phyloP scores from a whole-genome alignment of 2,329 filamentous ascomycete species.

The Nigrospora oryzae region DNA sequence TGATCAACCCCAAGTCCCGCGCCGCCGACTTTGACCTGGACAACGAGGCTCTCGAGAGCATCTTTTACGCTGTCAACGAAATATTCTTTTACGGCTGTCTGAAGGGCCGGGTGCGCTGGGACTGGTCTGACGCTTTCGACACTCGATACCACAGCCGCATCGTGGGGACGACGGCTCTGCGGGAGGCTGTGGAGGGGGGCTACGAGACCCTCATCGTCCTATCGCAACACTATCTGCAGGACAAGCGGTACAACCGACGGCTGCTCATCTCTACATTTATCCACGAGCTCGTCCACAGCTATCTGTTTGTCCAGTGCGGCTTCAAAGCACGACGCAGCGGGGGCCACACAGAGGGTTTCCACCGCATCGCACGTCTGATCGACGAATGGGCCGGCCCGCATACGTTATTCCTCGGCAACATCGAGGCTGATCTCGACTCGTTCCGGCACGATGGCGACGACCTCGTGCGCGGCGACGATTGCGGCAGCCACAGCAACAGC shows the following conservation, averaged over 20 bases:
- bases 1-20: conserved; percentile 39
- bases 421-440: conserved; percentile 52
- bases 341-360: conserved; percentile 54
- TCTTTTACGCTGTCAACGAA: conserved; percentile 53
- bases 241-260: conserved; percentile 47
- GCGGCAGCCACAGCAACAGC: not conserved
- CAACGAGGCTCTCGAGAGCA: conserved; percentile 45
- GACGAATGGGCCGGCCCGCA: conserved; percentile 52
- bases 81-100: conserved; percentile 53
- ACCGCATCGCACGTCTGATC: conserved; percentile 48
- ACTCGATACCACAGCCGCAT: conserved; percentile 44
- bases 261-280: conserved; percentile 57
- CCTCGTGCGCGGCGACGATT: not conserved
- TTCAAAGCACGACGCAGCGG: conserved; percentile 45
- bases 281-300: conserved; percentile 61
- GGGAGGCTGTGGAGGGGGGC: conserved; percentile 36
- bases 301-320: conserved; percentile 54
- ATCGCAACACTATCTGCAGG: conserved; percentile 48
- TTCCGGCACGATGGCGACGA: conserved; percentile 24
- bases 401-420: conserved; percentile 45
- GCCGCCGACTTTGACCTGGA: conserved; percentile 44
- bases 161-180: conserved; percentile 55
- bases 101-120: conserved; percentile 50
- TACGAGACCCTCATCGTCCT: conserved; percentile 57
- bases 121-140: conserved; percentile 46